Evolutionary conservation across 2,329 filamentous ascomycete species (phyloP).

Genomic region (Trematosphaeria pertusa): DNA sequence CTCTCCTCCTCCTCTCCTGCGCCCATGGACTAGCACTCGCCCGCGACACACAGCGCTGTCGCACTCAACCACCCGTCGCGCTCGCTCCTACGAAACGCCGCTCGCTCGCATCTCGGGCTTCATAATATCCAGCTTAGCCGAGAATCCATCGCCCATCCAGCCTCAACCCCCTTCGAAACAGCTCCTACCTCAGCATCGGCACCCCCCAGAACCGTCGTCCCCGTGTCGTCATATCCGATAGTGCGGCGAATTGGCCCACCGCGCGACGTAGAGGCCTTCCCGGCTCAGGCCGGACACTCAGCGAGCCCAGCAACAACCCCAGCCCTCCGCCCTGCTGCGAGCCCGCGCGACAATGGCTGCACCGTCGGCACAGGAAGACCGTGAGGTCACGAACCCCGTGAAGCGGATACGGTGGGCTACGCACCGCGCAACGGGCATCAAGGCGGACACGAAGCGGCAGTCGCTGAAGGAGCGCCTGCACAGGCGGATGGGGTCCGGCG

Average conservation of each 20-base stretch:
- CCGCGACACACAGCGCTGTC: constrained; percentile 10
- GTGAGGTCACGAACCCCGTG: constrained; percentile 66
- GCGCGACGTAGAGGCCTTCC: constrained; percentile 40
- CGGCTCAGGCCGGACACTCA: constrained; percentile 47
- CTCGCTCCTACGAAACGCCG: constrained; percentile 22
- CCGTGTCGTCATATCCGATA: constrained; percentile 8
- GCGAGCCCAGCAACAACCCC: constrained; percentile 31
- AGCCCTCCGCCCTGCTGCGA: constrained; percentile 23
- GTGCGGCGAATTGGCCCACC: constrained; percentile 39
- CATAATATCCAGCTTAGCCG: constrained; percentile 27
- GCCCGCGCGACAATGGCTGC: constrained; percentile 33
- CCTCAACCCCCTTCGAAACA: constrained; percentile 25
- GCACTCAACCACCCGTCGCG: constrained; percentile 11
- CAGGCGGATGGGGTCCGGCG: constrained; percentile 63
- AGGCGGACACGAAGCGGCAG: constrained; percentile 78
- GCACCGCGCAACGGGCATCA: constrained; percentile 79
- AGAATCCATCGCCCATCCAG: constrained; percentile 19
- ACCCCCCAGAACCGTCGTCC: constrained; percentile 11
- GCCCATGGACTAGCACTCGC: constrained; percentile 10
- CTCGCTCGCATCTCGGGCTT: constrained; percentile 22
- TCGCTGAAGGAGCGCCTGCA: constrained; percentile 81
- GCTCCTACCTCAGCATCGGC: constrained; percentile 11
- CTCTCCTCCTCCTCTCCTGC: neutral
- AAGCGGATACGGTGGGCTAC: constrained; percentile 95
- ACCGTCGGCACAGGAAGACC: constrained; percentile 34